A percentile compares a stretch with the other conserved stretches of the same genome.
phyloP scores from a whole-genome alignment of 768 basidiomycete genomes.

The Grammothele lineata region DNA sequence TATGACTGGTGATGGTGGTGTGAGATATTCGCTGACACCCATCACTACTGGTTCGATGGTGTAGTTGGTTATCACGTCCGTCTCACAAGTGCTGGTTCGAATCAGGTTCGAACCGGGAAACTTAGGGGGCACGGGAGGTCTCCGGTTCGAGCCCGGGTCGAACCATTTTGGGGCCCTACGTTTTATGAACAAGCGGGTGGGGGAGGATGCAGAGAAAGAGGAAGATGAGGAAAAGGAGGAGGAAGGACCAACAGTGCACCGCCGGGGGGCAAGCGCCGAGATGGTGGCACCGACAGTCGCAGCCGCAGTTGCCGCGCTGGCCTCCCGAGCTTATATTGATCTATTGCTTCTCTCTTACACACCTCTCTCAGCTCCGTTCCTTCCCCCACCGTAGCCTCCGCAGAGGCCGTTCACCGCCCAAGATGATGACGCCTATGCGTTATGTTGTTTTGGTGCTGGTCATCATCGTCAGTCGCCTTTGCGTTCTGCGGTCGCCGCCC shows the following conservation, averaged over 20 bases:
- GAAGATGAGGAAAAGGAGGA: no score
- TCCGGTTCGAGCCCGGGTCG: slow-evolving; percentile 26
- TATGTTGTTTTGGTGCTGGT: slow-evolving; percentile 43
- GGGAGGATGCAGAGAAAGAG: no score
- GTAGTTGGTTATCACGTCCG: slow-evolving; percentile 28
- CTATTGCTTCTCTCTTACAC: not conserved
- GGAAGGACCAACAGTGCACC: no score
- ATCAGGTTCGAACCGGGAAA: no score
- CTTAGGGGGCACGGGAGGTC: slow-evolving; percentile 18
- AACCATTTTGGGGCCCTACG: no score
- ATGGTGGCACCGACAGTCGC: no score
- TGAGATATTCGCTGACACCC: no score
- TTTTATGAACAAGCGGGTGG: no score
- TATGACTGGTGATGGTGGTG: no score
- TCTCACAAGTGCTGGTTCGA: slow-evolving; percentile 18
- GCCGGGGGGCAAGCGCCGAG: no score
- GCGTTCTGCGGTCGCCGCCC: not conserved
- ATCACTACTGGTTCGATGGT: slow-evolving; percentile 24
- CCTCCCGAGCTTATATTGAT: no score
- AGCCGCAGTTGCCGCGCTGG: no score
- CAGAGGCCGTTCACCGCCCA: slow-evolving; percentile 13
- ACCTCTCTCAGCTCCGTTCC: not conserved
- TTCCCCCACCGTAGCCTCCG: slow-evolving; percentile 4
- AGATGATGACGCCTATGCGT: slow-evolving; percentile 60
- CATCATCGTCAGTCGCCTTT: slow-evolving; percentile 25